Evolutionary conservation across 2,329 filamentous ascomycete genomes (phyloP), one percentile per base, ranked within the genome.

Genomic region (Nemania abortiva): DNA sequence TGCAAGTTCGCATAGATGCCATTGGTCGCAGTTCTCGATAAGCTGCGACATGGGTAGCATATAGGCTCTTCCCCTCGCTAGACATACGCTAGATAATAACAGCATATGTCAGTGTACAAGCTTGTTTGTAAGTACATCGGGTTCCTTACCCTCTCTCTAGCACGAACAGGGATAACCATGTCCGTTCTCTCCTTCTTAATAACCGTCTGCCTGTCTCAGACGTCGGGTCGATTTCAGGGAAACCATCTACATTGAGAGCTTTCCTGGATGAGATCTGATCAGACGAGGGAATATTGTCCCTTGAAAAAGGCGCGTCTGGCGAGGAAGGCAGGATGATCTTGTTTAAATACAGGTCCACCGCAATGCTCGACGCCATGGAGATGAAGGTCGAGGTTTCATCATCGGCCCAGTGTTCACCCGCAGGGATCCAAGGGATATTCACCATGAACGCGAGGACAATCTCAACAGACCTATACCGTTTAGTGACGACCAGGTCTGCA

Each of bases 381-480:
- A 93, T 88, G 72, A 92, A 93, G 50, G 88, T 86, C 66, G 90
- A 92, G 0, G 91, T 92, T 74, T 92, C 91, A 69, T 93, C 91
- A 71, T 93, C 91, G 10, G 89, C 89, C 77, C 88, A 90, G 74
- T 91, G 89, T 67, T 87, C 82, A 1, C 89, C 89, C 1, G 89
- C 89, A 34, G 88, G 88, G 86, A 93, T 92, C 91, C 91, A 93
- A 0, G 91, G 91, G 6, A 93, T 87, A 69, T 92, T 92, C 37
- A 92, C 86, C 88, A 93, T 91, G 75, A 93, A 93, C 0, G 89
- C 91, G 1, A 93, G 81, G 0, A 93, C 89, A 65, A 93, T 92
- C 76, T 93, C 91, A 6, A 92, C 90, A 0, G 91, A 93, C 65
- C 90, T 87, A 74, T 89, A 86, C 1, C 90, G 87, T 54, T 87